A percentile compares a stretch with the other conserved stretches of the same genome.
Evolutionary conservation across 2,329 filamentous ascomycete species (phyloP).

Genomic region (Onygenales sp.): DNA sequence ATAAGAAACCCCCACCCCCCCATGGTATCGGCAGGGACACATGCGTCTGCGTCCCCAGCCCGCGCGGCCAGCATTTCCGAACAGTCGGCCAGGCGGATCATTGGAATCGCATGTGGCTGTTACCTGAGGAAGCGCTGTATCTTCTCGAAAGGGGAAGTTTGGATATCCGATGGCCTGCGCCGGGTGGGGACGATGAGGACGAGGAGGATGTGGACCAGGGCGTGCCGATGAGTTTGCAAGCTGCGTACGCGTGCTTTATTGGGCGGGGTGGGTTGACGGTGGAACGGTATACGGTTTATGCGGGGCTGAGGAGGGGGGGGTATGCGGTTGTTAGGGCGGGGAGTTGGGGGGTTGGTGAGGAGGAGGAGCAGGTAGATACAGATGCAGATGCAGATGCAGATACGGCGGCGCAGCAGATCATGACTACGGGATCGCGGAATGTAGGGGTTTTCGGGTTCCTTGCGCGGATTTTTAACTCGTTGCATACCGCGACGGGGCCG

Average conservation of each 20-base stretch:
- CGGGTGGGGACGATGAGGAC: conserved; percentile 15
- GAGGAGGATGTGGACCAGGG: conserved; percentile 49
- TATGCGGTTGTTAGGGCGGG: conserved; percentile 70
- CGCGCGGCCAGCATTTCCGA: conserved; percentile 62
- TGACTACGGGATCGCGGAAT: neutral
- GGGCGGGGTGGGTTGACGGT: conserved; percentile 57
- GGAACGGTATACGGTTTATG: conserved; percentile 81
- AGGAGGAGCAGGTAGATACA: conserved; percentile 9
- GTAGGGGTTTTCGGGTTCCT: conserved; percentile 22
- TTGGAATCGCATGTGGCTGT: conserved; percentile 63
- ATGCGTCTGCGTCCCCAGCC: conserved; percentile 58
- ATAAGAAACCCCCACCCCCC: neutral
- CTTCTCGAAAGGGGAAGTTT: conserved; percentile 78
- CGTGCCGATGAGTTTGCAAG: conserved; percentile 82
- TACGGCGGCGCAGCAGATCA: too few relatives aligned
- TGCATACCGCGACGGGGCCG: conserved; percentile 17
- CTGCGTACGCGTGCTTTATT: conserved; percentile 76
- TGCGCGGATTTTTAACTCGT: conserved; percentile 23
- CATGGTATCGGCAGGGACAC: conserved; percentile 21
- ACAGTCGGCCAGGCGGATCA: conserved; percentile 65
- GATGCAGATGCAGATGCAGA: neutral
- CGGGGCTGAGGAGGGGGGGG: conserved; percentile 70
- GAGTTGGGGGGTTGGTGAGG: conserved; percentile 36
- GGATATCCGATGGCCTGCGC: conserved; percentile 73
- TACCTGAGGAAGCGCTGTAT: conserved; percentile 88